Evolutionary conservation across 2,329 filamentous ascomycete genomes (phyloP).

Genomic region (Rhynchosporium agropyri): DNA sequence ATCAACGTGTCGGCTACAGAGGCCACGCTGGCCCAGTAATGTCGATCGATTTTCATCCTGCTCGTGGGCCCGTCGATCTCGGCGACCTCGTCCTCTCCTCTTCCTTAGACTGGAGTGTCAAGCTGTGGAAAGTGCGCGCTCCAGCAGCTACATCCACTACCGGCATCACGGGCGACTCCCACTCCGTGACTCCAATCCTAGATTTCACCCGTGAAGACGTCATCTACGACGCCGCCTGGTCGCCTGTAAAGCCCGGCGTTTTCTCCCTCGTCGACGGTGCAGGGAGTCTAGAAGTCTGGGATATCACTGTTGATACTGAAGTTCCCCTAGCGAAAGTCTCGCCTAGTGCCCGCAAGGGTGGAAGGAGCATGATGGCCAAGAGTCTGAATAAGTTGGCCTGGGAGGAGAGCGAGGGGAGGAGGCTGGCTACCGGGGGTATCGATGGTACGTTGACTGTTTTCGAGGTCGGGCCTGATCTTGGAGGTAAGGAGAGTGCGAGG

Average conservation of each 20-base stretch:
- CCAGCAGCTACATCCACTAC: conserved; percentile 71
- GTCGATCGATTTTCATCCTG: conserved; percentile 93
- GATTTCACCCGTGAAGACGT: conserved; percentile 94
- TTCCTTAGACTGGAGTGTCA: conserved; percentile 94
- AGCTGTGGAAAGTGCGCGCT: conserved; percentile 91
- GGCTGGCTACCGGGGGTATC: conserved; percentile 86
- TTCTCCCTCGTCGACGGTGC: conserved; percentile 94
- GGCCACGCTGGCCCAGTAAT: conserved; percentile 94
- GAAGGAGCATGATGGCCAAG: conserved; percentile 72
- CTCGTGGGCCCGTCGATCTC: conserved; percentile 87
- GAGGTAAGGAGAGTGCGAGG: conserved; percentile 80
- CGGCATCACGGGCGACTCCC: conserved; percentile 48
- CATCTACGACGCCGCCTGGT: conserved; percentile 96
- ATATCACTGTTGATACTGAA: conserved; percentile 88
- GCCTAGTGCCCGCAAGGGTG: conserved; percentile 67
- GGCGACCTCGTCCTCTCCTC: conserved; percentile 92
- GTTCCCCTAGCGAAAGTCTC: conserved; percentile 82
- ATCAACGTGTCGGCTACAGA: conserved; percentile 82
- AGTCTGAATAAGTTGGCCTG: conserved; percentile 94
- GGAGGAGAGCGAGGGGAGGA: conserved; percentile 86
- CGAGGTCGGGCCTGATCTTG: conserved; percentile 81
- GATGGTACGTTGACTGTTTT: conserved; percentile 91
- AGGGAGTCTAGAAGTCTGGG: conserved; percentile 92
- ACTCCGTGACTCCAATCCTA: conserved; percentile 71
- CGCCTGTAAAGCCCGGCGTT: conserved; percentile 87